Evolutionary conservation across 2,329 filamentous ascomycete genomes (phyloP), one percentile per base, ranked within the genome.

Genomic region (Penicillium sp.): DNA sequence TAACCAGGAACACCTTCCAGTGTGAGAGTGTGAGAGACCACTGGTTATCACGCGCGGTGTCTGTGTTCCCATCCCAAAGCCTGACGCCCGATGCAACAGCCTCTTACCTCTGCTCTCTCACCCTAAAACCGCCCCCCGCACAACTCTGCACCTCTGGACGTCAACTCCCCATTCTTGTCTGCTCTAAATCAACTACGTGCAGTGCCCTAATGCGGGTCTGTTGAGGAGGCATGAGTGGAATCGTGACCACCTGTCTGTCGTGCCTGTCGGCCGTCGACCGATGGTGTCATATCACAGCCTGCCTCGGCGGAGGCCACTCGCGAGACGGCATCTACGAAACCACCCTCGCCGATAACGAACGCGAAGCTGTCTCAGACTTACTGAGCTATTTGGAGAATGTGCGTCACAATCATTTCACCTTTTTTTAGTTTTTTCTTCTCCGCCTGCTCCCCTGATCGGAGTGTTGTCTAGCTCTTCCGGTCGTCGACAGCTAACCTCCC

Each of bases 331-430:
- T 88, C 51, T 90, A 91, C 66, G 87, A 93, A 66, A 84, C 86
- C 36, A 86, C 93, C 41, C 79, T 98, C 48, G 90, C 90, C 58
- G 93, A 98, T 64, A 94, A 86, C 71, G 93, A 98, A 72, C 82
- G 93, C 60, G 93, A 97, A 73, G 93, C 93, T 39, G 93, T 98
- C 39, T 90, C 93, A 52, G 93, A 98, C 65, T 76, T 98, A 44
- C 76, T 98, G 13, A 87, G 91, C 65, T 97, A 94, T 67, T 83
- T 98, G 52, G 93, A 98, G 72, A 96, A 97, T 65, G 93, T 97
- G 74, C 51, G 80, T 72, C 23, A 18, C 20, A 19, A 39, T 37
- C 30, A 33, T 38, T 37, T 39, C 34, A 33, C 29, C 28, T 43
- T n/a, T 16, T 15, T 31, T 6, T 9, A 27, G 4, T 35, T 37